Base-by-base conservation (phyloP, 208 protist species). In the Trypanosoma theileri region DNA sequence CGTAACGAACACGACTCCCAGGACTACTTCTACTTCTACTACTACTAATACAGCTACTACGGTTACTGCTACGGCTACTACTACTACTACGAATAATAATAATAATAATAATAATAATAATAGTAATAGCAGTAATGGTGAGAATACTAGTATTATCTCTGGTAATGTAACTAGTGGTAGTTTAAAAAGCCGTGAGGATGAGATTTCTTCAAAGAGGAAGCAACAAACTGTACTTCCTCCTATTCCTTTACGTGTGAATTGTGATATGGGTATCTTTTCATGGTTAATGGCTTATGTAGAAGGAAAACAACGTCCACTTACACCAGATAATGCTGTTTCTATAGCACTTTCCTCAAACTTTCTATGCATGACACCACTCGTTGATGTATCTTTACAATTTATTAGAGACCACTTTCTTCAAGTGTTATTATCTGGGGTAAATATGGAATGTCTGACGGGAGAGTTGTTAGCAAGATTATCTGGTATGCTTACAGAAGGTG, bases 251-350 rank as follows among this genome's bases (percentile, higher is more conserved):
- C 79, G 79, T 45, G 88, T 86, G 9, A 89, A 85, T 58, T 94
- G 88, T 61, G 83, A 91, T 13, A 64, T 89, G 53, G 46, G 46
- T 50, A 83, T 86, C 12, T 94, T 94, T 62, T 62, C 80, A 14
- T 94, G 88, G 85, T 69, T 94, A n/a, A 66, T 94, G 53, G 44
- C 72, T 24, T 88, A 85, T 75, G 50, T 91, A 1, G 41, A 83
- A 41, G 83, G 72, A 6, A 73, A 81, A 19, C 24, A 67, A n/a
- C 80, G 74, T 0, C 52, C 59, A 26, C 60, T 93, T 51, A 86
- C 81, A 1, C 62, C 57, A 12, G 24, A 60, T 22, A 94, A 91
- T 61, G 82, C 78, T 44, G 84, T 92, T 13, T 91, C 81, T 17
- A 66, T 94, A 22, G 69, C 77, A 7, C 77, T 94, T 10, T 83